phyloP scores from a whole-genome alignment of 2,329 filamentous ascomycete genomes.

The Colletotrichum paranaense region DNA sequence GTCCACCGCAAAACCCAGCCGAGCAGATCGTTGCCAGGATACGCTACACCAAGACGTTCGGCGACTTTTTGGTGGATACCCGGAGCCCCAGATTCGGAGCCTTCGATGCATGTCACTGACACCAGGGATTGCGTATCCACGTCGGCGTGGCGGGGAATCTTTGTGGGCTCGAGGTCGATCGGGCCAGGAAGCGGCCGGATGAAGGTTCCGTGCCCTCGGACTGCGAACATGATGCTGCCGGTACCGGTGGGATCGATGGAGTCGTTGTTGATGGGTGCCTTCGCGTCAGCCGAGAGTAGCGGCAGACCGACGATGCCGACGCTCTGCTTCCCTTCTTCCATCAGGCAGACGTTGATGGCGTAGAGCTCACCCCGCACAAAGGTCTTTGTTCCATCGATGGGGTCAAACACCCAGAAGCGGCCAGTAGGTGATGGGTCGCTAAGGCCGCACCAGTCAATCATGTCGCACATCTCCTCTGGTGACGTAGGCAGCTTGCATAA shows the following conservation, averaged over 20 bases:
- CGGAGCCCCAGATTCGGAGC: slow-evolving; percentile 59
- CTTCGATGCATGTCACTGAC: slow-evolving; percentile 59
- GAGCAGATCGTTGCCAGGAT: slow-evolving; percentile 63
- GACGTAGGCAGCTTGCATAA: slow-evolving; percentile 49
- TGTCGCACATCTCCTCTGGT: slow-evolving; percentile 59
- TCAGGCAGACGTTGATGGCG: slow-evolving; percentile 66
- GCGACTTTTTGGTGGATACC: slow-evolving; percentile 59
- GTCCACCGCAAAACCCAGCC: slow-evolving; percentile 70
- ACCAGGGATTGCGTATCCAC: slow-evolving; percentile 45
- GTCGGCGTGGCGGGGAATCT: slow-evolving; percentile 46
- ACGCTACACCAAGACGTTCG: slow-evolving; percentile 52
- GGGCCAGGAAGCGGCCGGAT: slow-evolving; percentile 52
- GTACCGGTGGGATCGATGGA: slow-evolving; percentile 54
- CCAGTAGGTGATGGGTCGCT: slow-evolving; percentile 48
- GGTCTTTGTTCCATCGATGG: slow-evolving; percentile 70
- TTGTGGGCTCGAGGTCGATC: slow-evolving; percentile 37
- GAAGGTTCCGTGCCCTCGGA: slow-evolving; percentile 59
- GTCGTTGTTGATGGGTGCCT: slow-evolving; percentile 53
- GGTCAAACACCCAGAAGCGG: slow-evolving; percentile 69
- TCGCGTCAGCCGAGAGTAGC: slow-evolving; percentile 54
- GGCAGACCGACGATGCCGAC: slow-evolving; percentile 62
- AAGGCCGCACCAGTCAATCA: slow-evolving; percentile 64
- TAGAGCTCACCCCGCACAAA: slow-evolving; percentile 66
- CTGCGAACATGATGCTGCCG: slow-evolving; percentile 64
- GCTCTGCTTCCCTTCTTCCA: slow-evolving; percentile 61